Evolutionary conservation across 768 basidiomycete genomes (phyloP).

Genomic region (Mycena pura): DNA sequence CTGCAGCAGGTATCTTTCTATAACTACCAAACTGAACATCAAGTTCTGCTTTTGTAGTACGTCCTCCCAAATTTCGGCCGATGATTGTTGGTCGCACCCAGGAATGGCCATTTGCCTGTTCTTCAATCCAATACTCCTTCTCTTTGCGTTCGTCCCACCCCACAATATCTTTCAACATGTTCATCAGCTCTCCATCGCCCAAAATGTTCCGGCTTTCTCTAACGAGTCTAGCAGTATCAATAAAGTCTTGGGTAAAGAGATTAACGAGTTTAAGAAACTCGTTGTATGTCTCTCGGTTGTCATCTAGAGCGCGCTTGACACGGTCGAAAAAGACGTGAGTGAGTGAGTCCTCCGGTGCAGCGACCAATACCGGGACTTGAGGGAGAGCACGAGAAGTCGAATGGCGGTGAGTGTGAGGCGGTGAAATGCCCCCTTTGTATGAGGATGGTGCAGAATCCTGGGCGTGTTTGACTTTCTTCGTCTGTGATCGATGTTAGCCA

Average conservation of each 20-base stretch:
- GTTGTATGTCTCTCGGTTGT: conserved; percentile 78
- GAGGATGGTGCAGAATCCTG: conserved; percentile 48
- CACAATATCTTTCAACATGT: conserved; percentile 83
- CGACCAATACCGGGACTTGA: conserved; percentile 32
- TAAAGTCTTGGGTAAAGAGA: conserved; percentile 92
- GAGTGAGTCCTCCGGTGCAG: conserved; percentile 25
- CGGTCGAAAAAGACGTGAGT: conserved; percentile 80
- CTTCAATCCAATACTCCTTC: conserved; percentile 55
- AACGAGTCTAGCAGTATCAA: conserved; percentile 84
- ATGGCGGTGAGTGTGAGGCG: conserved; percentile 34
- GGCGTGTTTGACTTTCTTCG: conserved; percentile 45
- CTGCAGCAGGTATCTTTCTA: conserved; percentile 78
- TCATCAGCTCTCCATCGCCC: conserved; percentile 80
- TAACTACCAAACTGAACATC: conserved; percentile 88
- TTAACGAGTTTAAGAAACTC: conserved; percentile 97
- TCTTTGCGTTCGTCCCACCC: conserved; percentile 85
- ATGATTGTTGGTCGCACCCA: conserved; percentile 60
- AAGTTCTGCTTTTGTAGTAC: conserved; percentile 69
- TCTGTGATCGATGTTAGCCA: conserved; percentile 20
- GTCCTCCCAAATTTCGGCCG: conserved; percentile 40
- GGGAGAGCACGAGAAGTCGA: conserved; percentile 31
- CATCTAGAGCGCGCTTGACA: conserved; percentile 73
- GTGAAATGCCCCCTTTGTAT: conserved; percentile 44
- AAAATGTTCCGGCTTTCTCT: conserved; percentile 80
- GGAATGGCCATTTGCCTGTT: conserved; percentile 53